Base-by-base conservation (phyloP, 78 protist genomes). In the Tieghemostelium lacteum region DNA sequence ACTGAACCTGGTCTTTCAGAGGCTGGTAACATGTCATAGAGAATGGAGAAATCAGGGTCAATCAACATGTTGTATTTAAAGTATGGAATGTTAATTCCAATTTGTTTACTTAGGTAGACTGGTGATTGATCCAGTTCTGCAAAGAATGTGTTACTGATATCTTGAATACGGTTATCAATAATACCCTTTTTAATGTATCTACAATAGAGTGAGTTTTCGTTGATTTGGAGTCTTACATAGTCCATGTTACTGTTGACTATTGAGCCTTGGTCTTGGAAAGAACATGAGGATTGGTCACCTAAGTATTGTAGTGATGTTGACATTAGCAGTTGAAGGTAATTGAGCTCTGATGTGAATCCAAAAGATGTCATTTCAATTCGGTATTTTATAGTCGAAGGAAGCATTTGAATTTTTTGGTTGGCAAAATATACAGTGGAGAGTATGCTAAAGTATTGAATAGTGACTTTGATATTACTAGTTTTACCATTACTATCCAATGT, bases 321-420 rank as follows among this genome's bases (percentile, higher is more conserved):
- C 61, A 72, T 54, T 22, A 72, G 49, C 6, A 72, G 49, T 55
- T 72, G 78, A 2, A 72, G 45, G 19, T 3, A 33, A 10, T 72
- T 72, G 6, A 54, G 6, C 3, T 20, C 8, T 33, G 49, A 36
- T 12, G 49, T 14, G 50, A 54, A 54, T 7, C 19, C 6, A 28
- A 54, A 72, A 1, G 61, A 63, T 12, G 78, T 19, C 1, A 72
- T 3, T 7, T 31, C 3, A 6, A 72, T 72, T 3, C 45, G 49
- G 64, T 72, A 72, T 34, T 72, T 72, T 4, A 72, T 49, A 14
- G 76, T 22, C 19, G 37, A 40, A 49, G 76, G 76, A 5, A 24
- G 3, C 76, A 70, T 70, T 3, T 31, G 19, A 12, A 50, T 2
- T 8, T 42, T 29, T 52, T 70, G 76, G 8, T 29, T 20, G 14